Base-by-base conservation (phyloP, 352 stramenopile species). In the Phytophthora boehmeriae region DNA sequence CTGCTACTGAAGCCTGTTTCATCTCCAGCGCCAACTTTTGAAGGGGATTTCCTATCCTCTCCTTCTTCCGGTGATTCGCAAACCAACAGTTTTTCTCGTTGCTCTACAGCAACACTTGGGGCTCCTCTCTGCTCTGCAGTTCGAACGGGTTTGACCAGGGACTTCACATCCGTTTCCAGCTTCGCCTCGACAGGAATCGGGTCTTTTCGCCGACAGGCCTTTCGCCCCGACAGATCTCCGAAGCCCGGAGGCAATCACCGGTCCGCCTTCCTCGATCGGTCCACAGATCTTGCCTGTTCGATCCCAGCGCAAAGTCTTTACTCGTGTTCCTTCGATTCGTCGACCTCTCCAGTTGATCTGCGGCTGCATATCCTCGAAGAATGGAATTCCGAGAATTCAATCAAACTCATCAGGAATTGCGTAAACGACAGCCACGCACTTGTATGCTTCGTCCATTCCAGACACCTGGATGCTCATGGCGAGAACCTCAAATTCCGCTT, bases 111-210 rank as follows among this genome's bases (percentile, higher is more conserved):
- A 57, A 63, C 44, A 22, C 14, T 36, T 43, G n/a, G 45, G 35
- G 3, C 22, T 9, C 38, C 39, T 5, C 23, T 57, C 36, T 63
- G 55, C 28, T 17, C 27, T 32, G 34, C 4, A 3, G 14, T 11
- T 16, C 44, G 8, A 46, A n/a, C 27, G 17, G 30, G 10, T 41
- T 56, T n/a, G 38, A 47, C 36, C 16, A 11, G 4, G 5, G 47
- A 49, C 38, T 16, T 46, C 46, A 52, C 38, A 63, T 57, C 38
- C 38, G 27, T 63, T 63, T 63, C 46, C 55, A 63, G 46, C 36
- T 35, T n/a, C n/a, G n/a, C n/a, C n/a, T n/a, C n/a, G n/a, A n/a
- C n/a, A n/a, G n/a, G n/a, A n/a, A n/a, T n/a, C n/a, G n/a, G n/a
- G n/a, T n/a, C n/a, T n/a, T n/a, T n/a, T n/a, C n/a, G n/a, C n/a